Evolutionary conservation across 192 early-diverging fungal species (phyloP).

Genomic region (Chytriomyces sp.): DNA sequence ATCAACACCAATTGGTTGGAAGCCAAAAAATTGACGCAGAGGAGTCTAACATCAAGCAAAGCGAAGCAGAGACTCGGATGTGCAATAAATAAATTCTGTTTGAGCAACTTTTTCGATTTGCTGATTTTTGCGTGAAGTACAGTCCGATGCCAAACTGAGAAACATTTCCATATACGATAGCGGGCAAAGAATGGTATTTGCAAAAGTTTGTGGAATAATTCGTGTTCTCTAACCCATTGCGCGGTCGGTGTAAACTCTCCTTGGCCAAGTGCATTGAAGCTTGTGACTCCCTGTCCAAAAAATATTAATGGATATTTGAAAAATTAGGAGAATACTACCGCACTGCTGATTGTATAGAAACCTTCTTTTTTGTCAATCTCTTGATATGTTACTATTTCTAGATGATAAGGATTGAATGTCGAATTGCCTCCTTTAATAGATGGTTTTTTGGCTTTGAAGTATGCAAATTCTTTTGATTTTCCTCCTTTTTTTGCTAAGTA

Average conservation of each 20-base stretch:
- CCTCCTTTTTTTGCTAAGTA: slow-evolving; percentile 38
- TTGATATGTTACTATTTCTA: slow-evolving; percentile 51
- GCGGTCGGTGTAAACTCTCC: slow-evolving; percentile 56
- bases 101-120: slow-evolving; percentile 36
- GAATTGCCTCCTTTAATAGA: slow-evolving; percentile 30
- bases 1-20: slow-evolving; percentile 40
- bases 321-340: not conserved
- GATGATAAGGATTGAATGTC: slow-evolving; percentile 57
- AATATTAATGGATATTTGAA: slow-evolving; percentile 5
- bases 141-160: slow-evolving; percentile 53
- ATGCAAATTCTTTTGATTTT: slow-evolving; percentile 49
- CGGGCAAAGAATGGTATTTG: slow-evolving; percentile 58
- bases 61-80: slow-evolving; percentile 49
- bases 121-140: slow-evolving; percentile 54
- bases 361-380: slow-evolving; percentile 44
- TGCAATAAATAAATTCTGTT: slow-evolving; percentile 50
- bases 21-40: slow-evolving; percentile 36
- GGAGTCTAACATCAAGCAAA: slow-evolving; percentile 39
- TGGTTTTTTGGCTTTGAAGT: slow-evolving; percentile 42
- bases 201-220: slow-evolving; percentile 53
- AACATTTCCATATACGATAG: slow-evolving; percentile 64
- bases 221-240: slow-evolving; percentile 59
- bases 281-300: slow-evolving; percentile 52
- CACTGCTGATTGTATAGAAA: slow-evolving; percentile 53
- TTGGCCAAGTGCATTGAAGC: slow-evolving; percentile 51